phyloP scores from a whole-genome alignment of 768 basidiomycete species.

The Suillus sp. region DNA sequence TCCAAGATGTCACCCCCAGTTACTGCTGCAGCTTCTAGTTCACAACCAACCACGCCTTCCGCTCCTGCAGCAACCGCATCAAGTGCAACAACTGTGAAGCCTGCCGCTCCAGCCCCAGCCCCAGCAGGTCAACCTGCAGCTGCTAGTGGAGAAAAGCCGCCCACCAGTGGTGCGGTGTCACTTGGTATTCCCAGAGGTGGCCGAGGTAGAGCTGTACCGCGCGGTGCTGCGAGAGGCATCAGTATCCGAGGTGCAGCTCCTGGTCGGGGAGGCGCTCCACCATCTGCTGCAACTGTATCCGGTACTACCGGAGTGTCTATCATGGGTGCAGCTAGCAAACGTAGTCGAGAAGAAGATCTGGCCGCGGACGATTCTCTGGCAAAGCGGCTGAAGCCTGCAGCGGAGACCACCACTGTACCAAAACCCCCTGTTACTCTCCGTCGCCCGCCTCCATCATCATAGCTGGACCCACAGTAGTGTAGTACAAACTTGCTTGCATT shows the following conservation, averaged over 20 bases:
- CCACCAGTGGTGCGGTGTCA: constrained; percentile 32
- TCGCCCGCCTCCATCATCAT: constrained; percentile 29
- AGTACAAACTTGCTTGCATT: not conserved
- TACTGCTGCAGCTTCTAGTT: constrained; percentile 16
- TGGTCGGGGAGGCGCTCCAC: constrained; percentile 20
- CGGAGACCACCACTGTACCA: constrained; percentile 26
- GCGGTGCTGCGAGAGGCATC: constrained; percentile 38
- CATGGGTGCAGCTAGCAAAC: constrained; percentile 65
- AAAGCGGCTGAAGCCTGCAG: constrained; percentile 65
- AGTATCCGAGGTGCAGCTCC: constrained; percentile 35
- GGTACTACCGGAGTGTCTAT: constrained; percentile 52
- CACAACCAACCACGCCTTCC: constrained; percentile 21
- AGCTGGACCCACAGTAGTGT: not conserved
- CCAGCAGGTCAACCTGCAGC: constrained; percentile 25
- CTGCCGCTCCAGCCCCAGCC: constrained; percentile 23
- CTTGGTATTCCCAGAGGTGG: constrained; percentile 21
- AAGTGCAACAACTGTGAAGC: constrained; percentile 22
- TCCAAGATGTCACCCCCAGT: constrained; percentile 16
- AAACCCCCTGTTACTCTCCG: constrained; percentile 39
- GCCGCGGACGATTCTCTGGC: constrained; percentile 58
- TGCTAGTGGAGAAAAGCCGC: constrained; percentile 33
- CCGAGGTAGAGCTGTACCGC: constrained; percentile 29
- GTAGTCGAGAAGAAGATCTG: constrained; percentile 59
- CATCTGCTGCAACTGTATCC: constrained; percentile 30
- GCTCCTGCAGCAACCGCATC: constrained; percentile 22